phyloP scores from a whole-genome alignment of 2,329 filamentous ascomycete species.

The Ascochyta lentis region DNA sequence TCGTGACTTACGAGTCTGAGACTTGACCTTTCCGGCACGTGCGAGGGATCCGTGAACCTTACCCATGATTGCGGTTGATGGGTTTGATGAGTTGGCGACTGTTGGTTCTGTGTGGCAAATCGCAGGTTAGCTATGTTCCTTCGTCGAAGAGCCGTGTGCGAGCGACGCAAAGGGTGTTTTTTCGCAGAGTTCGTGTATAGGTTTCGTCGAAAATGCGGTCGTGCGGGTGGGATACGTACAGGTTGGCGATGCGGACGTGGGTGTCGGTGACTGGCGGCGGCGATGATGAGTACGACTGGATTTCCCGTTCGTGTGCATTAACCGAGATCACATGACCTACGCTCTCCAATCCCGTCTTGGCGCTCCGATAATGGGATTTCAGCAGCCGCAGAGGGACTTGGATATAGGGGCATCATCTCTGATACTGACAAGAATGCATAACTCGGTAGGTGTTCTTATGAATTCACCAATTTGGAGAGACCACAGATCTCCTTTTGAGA shows the following conservation, averaged over 20 bases:
- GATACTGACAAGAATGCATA: too few species aligned
- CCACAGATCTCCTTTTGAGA: too few species aligned
- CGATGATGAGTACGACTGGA: conserved; percentile 34
- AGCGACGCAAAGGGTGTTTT: conserved; percentile 5
- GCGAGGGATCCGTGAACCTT: conserved; percentile 94
- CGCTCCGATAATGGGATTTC: neutral
- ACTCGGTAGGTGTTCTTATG: too few species aligned
- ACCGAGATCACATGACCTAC: conserved; percentile 31
- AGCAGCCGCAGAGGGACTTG: too few species aligned
- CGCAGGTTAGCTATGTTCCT: conserved; percentile 32
- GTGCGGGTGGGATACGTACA: conserved; percentile 41
- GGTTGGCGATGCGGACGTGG: conserved; percentile 40
- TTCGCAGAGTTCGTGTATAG: conserved; percentile 14
- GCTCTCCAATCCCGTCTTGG: conserved; percentile 19
- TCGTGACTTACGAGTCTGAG: conserved; percentile 38
- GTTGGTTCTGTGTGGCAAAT: conserved; percentile 44
- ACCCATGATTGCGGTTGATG: conserved; percentile 73
- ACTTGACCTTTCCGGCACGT: conserved; percentile 98
- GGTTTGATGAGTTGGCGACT: conserved; percentile 36
- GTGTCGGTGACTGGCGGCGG: conserved; percentile 41
- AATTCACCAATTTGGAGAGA: too few species aligned
- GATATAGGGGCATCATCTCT: too few species aligned
- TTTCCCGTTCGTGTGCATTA: conserved; percentile 20
- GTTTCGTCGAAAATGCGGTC: conserved; percentile 4
- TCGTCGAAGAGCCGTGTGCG: conserved; percentile 7